Evolutionary conservation across 306 rosid genomes (phyloP), one percentile per base, ranked within the genome.

Genomic region (Medicago truncatula): DNA sequence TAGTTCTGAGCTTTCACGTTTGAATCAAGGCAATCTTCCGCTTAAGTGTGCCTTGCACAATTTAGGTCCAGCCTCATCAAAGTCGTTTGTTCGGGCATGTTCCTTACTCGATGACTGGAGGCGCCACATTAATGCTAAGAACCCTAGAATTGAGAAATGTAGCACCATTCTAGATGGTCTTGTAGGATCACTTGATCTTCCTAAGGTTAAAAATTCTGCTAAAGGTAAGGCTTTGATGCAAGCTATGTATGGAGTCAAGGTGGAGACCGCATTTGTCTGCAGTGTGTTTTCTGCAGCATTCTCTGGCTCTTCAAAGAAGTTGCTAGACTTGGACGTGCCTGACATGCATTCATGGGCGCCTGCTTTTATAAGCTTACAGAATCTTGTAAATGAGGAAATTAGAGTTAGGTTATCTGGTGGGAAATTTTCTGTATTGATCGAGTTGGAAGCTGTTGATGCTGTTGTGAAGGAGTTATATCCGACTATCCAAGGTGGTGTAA

Each of bases 141-240:
- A 85, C 67, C 86, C 89, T 15, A 91, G 87, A 80, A 80, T 89
- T 44, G 87, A 87, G 70, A 86, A 78, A 74, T 82, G 87, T 53
- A 41, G 76, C 80, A 53, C 87, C 58, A 85, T 91, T 64, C 81
- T 93, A 47, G 90, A 87, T 77, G 44, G 79, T 73, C 88, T 93
- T 36, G 85, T 71, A 70, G 80, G 74, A 50, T 86, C 97, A 25
- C 83, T 91, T 68, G 93, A 89, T 83, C 91, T 83, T 58, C 96
- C 96, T 0, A 93, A 93, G 86, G 93, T 86, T 17, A 93, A 93
- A 78, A 91, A 91, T 77, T 91, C 96, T 18, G 87, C 90, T 7
- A 91, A 86, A 83, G 98, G 97, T 52, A 91, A 93, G 83, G 83
- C 88, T 78, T 77, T 93, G 83, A 89, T 91, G 89, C 93, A 84